Percentiles rank a stretch among this genome's conserved stretches.
These are phyloP conservation scores for Solanum pimpinellifolium DNA, from an alignment of 257 asterid species.

Conservation along the genomic window DNA sequence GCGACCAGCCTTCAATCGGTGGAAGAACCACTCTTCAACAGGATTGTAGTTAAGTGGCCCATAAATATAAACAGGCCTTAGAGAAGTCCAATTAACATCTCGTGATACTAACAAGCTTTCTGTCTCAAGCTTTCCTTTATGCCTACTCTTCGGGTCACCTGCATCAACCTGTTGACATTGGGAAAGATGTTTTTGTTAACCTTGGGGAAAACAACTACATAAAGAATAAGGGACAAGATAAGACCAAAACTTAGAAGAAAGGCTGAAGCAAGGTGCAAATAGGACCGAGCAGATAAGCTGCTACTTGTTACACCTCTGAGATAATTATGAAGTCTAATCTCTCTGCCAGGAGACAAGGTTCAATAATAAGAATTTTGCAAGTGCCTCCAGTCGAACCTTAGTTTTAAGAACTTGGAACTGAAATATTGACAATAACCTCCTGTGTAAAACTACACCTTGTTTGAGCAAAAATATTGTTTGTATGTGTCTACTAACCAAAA, in stretches of 20 bases:
- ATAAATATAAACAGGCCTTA: slow-evolving; percentile 92
- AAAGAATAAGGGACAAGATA: background rate
- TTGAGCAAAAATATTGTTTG: background rate
- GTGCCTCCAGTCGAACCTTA: background rate
- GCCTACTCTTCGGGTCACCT: slow-evolving; percentile 97
- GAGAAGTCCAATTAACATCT: slow-evolving; percentile 79
- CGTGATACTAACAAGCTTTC: slow-evolving; percentile 65
- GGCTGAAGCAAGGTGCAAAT: background rate
- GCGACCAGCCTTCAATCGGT: slow-evolving; percentile 91
- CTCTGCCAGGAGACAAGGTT: background rate
- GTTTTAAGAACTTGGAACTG: background rate
- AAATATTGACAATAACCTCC: background rate
- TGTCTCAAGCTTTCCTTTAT: slow-evolving; percentile 97
- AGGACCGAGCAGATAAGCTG: background rate
- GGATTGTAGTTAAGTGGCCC: slow-evolving; percentile 98
- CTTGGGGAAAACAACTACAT: background rate
- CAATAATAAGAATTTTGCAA: background rate
- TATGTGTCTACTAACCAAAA: background rate
- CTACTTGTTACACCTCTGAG: background rate
- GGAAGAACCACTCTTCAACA: slow-evolving; percentile 99
- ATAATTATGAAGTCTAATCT: background rate
- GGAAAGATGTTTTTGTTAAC: background rate
- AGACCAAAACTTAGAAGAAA: background rate
- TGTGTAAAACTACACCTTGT: background rate
- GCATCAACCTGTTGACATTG: slow-evolving; percentile 53